A percentile compares a stretch with the other conserved stretches of the same genome.
Conservation (phyloP, 2,329 filamentous ascomycete species). For the Aschersonia sp. region DNA sequence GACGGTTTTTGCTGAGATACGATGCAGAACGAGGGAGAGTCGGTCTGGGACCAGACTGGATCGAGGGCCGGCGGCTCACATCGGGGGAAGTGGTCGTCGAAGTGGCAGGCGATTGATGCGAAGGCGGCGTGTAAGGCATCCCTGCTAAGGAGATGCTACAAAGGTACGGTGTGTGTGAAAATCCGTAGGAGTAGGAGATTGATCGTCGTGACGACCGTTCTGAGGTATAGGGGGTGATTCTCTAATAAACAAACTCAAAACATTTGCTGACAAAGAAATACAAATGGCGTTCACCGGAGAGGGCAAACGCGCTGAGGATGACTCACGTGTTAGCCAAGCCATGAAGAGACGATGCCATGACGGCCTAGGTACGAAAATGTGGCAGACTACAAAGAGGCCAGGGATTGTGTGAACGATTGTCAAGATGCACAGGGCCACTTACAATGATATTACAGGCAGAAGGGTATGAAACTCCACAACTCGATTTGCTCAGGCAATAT, state of each 20-base stretch:
- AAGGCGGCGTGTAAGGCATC: conserved; percentile 85
- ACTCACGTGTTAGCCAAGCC: no score
- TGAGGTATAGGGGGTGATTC: background rate
- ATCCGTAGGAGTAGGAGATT: no score
- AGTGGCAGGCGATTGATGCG: conserved; percentile 47
- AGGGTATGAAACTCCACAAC: conserved; percentile 1
- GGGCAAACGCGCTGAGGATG: no score
- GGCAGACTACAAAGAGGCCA: no score
- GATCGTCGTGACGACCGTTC: no score
- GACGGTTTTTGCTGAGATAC: conserved; percentile 49
- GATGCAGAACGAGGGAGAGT: conserved; percentile 49
- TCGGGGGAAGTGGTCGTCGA: conserved; percentile 43
- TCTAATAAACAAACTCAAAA: background rate
- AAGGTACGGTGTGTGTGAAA: no score
- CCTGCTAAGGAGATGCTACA: conserved; percentile 20
- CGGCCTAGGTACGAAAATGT: no score
- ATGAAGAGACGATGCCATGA: no score
- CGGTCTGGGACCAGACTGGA: conserved; percentile 34
- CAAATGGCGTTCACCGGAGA: background rate
- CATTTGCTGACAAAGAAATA: background rate
- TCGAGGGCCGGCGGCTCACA: conserved; percentile 43
- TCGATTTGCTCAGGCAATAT: conserved; percentile 20
- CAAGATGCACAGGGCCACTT: background rate
- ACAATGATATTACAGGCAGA: background rate
- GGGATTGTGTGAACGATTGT: background rate